Base-by-base conservation (phyloP, 2,329 filamentous ascomycete genomes). In the Cadophora sp. region DNA sequence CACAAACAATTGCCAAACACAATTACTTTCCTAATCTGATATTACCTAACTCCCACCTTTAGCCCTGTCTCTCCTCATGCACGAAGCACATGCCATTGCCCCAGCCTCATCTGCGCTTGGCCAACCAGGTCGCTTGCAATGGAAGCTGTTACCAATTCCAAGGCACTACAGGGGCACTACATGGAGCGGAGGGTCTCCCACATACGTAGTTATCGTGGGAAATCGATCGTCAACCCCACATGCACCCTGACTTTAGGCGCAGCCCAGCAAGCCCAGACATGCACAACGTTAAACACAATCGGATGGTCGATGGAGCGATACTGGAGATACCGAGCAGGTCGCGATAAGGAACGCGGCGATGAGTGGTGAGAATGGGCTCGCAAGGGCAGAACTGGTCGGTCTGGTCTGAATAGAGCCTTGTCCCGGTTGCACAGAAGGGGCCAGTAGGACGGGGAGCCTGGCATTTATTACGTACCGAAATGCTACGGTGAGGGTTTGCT, bases 401-500 rank as follows among this genome's bases (percentile, higher is more conserved):
- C 48, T 59, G 48, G 34, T 27, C 24, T 24, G 50, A 34, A 55
- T 59, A 48, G 60, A 61, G 68, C 46, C 61, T 69, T 67, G 12
- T 62, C 48, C 31, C 46, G 24, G 65, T 66, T 22, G 64, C 37
- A 64, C 53, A 50, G 48, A 43, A 16, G 31, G n/a, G 19, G 55
- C 66, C 68, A 69, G 62, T 71, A 55, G 68, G 62, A 19, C 43
- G 19, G 43, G n/a, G n/a, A 48, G 43, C 43, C 19, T 29, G 59
- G 59, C 31, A 26, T 61, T 66, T 59, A 71, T 76, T 76, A 76
- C 74, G 74, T 76, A 75, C 71, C 68, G 51, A 64, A 64, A 64
- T 72, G 68, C 71, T 64, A 12, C 27, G 60, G 71, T 29, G 48
- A 62, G 69, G 51, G 71, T 74, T 76, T 75, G 66, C 70, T 74